Conservation (phyloP, 441 rosid species). For the Croton laevigatus region DNA sequence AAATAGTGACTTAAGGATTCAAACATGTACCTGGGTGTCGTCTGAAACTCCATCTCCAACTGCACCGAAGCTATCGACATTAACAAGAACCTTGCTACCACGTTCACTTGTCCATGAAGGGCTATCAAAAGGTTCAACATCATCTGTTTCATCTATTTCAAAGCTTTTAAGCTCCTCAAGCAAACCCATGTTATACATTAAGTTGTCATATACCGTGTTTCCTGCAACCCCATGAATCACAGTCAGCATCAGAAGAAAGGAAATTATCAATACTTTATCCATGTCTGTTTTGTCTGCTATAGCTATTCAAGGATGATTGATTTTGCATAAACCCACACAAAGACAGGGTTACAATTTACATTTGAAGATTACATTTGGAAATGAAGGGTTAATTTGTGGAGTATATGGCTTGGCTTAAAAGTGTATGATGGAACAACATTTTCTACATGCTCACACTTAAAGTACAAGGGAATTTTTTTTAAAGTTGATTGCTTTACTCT, state of each 20-base stretch:
- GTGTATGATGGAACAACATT: conserved; percentile 60
- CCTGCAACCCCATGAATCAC: conserved; percentile 53
- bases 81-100: conserved; percentile 71
- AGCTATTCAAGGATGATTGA: conserved; percentile 30
- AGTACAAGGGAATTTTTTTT: conserved; percentile 67
- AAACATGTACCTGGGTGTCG: conserved; percentile 69
- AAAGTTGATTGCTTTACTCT: conserved; percentile 87
- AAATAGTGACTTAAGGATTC: neutral
- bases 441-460: conserved; percentile 66
- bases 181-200: conserved; percentile 30
- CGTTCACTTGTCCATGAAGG: conserved; percentile 53
- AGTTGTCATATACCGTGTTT: conserved; percentile 24
- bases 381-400: conserved; percentile 35
- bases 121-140: conserved; percentile 35
- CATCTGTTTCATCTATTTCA: conserved; percentile 52
- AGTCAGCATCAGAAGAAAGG: conserved; percentile 49
- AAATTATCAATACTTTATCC: conserved; percentile 45
- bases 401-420: conserved; percentile 85
- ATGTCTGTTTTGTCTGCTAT: conserved; percentile 37
- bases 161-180: conserved; percentile 57
- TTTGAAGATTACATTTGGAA: conserved; percentile 43
- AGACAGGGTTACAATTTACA: conserved; percentile 46
- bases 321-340: conserved; percentile 40
- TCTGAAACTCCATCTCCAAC: conserved; percentile 88
- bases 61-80: conserved; percentile 92